These are phyloP conservation scores for Aureobasidium sp. DNA, from an alignment of 2,329 filamentous ascomycete genomes.

Conservation along the genomic window DNA sequence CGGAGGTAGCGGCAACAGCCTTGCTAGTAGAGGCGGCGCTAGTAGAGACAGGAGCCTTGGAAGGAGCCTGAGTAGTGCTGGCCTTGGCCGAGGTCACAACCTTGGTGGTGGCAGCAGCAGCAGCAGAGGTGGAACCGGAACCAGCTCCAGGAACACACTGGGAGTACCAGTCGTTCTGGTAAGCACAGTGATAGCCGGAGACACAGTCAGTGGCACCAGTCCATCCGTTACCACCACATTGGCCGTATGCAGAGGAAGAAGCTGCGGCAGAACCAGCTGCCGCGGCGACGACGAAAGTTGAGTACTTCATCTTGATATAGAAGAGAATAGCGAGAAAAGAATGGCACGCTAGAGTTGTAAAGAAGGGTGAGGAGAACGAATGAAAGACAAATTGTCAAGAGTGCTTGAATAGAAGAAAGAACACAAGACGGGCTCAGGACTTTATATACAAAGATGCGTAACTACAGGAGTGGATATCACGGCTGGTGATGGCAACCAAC, in stretches of 20 bases:
- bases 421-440: not conserved
- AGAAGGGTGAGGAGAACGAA: slow-evolving; percentile 5
- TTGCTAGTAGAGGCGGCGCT: slow-evolving; percentile 6
- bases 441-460: not conserved
- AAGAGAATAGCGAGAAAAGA: slow-evolving; percentile 15
- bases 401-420: not conserved
- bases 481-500: not conserved
- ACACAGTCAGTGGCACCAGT: slow-evolving; percentile 26
- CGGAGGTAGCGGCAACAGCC: slow-evolving; percentile 14
- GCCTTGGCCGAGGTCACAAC: not conserved
- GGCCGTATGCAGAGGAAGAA: slow-evolving; percentile 17
- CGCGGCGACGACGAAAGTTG: slow-evolving; percentile 19
- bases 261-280: slow-evolving; percentile 18
- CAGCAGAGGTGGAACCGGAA: slow-evolving; percentile 6
- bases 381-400: slow-evolving; percentile 1
- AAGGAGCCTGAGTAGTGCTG: slow-evolving; percentile 7
- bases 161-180: slow-evolving; percentile 26
- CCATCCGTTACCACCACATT: slow-evolving; percentile 25
- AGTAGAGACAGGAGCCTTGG: slow-evolving; percentile 17
- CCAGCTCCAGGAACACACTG: slow-evolving; percentile 24
- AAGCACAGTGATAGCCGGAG: slow-evolving; percentile 25
- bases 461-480: not conserved
- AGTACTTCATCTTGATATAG: slow-evolving; percentile 21
- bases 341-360: slow-evolving; percentile 10
- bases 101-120: not conserved